A percentile compares a stretch with the other conserved stretches of the same genome.
Evolutionary conservation across 129 eudicot species (phyloP).

Genomic region (Centella asiatica): DNA sequence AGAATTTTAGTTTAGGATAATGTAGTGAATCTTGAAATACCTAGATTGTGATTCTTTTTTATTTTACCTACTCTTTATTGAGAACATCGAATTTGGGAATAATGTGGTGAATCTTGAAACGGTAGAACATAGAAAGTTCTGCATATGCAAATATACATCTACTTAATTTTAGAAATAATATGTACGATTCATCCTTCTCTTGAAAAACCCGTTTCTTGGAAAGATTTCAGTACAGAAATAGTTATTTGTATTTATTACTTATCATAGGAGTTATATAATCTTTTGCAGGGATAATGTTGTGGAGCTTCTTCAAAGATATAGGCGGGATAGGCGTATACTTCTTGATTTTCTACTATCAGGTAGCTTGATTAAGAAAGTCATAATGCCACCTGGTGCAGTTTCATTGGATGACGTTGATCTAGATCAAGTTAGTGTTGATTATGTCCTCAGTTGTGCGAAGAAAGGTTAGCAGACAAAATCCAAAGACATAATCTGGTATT

Average conservation of each 20-base stretch:
- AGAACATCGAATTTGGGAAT: too few species aligned
- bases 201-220: not conserved
- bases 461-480: slow-evolving; percentile 55
- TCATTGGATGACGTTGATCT: slow-evolving; percentile 98
- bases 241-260: not conserved
- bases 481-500: not conserved
- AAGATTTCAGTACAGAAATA: not conserved
- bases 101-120: too few species aligned
- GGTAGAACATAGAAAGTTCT: too few species aligned
- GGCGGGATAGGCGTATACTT: slow-evolving; percentile 83
- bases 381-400: slow-evolving; percentile 97
- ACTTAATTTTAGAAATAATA: not conserved
- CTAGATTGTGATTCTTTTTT: not conserved
- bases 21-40: too few species aligned
- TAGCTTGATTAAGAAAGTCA: slow-evolving; percentile 81
- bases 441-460: slow-evolving; percentile 72
- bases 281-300: slow-evolving; percentile 59
- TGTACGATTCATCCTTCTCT: not conserved
- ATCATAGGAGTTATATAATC: not conserved
- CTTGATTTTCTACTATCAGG: slow-evolving; percentile 79
- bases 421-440: slow-evolving; percentile 98
- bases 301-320: slow-evolving; percentile 71
- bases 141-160: too few species aligned
- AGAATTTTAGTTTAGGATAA: too few species aligned
- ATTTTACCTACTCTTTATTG: not conserved